phyloP scores from a whole-genome alignment of 2,329 filamentous ascomycete genomes.

The Fusarium poae region DNA sequence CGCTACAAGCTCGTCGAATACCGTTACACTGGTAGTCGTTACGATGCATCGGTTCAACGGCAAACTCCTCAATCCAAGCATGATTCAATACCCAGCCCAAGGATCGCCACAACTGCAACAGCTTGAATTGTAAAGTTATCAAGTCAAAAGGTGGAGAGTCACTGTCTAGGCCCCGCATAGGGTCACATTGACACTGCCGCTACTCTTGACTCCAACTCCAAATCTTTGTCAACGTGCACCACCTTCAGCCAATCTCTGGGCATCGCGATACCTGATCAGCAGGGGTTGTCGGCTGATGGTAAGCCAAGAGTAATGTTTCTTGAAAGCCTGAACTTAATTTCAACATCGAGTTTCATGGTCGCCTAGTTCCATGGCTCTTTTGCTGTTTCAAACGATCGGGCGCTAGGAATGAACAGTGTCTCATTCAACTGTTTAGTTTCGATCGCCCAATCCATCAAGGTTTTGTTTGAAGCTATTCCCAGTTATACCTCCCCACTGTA shows the following conservation, averaged over 20 bases:
- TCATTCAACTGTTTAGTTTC: background rate
- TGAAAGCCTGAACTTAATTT: slow-evolving; percentile 5
- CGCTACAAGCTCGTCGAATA: background rate
- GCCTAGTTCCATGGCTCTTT: background rate
- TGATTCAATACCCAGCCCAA: background rate
- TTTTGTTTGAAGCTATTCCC: background rate
- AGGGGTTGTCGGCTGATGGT: slow-evolving; percentile 25
- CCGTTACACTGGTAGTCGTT: background rate
- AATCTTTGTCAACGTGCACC: background rate
- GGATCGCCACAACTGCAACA: background rate
- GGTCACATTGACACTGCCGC: background rate
- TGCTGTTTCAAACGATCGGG: background rate
- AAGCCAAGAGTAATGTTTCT: slow-evolving; percentile 1
- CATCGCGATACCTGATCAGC: slow-evolving; percentile 25
- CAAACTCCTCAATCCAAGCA: background rate
- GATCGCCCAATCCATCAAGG: background rate
- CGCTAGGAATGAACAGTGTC: background rate
- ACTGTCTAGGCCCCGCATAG: background rate
- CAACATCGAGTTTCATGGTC: background rate
- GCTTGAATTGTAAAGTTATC: background rate
- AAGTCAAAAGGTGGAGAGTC: background rate
- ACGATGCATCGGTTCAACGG: background rate
- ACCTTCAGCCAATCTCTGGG: background rate
- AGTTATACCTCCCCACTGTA: background rate
- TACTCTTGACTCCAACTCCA: background rate